Percentiles rank a stretch among this genome's conserved stretches.
phyloP scores from a whole-genome alignment of 768 basidiomycete genomes.

The Russula sp. region DNA sequence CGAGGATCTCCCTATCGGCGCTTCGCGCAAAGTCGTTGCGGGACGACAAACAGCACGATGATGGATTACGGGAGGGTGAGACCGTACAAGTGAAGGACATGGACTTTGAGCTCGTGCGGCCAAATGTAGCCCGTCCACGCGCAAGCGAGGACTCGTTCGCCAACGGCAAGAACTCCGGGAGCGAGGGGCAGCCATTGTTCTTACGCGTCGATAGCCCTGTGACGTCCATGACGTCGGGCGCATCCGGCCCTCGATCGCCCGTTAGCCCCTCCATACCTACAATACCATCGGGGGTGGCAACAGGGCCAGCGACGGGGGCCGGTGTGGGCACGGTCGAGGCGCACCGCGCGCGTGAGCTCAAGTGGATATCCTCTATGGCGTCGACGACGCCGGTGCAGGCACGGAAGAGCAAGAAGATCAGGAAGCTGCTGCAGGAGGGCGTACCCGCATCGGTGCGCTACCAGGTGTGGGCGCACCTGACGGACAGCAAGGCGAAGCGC shows the following conservation, averaged over 20 bases:
- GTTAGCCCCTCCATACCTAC: constrained; percentile 15
- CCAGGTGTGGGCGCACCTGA: constrained; percentile 76
- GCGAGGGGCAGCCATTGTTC: constrained; percentile 19
- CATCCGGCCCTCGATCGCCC: constrained; percentile 22
- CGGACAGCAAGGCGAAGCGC: constrained; percentile 65
- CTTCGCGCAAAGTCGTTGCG: constrained; percentile 42
- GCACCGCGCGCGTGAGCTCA: constrained; percentile 68
- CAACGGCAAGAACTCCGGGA: constrained; percentile 17
- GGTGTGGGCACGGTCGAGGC: constrained; percentile 36
- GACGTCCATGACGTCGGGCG: constrained; percentile 27
- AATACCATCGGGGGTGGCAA: background rate
- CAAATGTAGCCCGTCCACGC: constrained; percentile 43
- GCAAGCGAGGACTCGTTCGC: constrained; percentile 49
- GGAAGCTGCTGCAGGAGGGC: constrained; percentile 63
- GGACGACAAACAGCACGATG: constrained; percentile 34
- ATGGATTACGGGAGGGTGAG: constrained; percentile 31
- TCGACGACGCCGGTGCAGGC: constrained; percentile 54
- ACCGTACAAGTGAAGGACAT: constrained; percentile 72
- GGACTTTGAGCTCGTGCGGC: constrained; percentile 75
- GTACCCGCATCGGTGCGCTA: constrained; percentile 82
- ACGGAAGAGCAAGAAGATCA: constrained; percentile 73
- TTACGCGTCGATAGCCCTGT: constrained; percentile 32
- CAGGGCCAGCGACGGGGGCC: background rate
- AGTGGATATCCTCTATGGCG: constrained; percentile 66
- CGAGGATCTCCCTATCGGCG: constrained; percentile 65